Evolutionary conservation across 2,329 filamentous ascomycete species (phyloP), one percentile per base, ranked within the genome.

Genomic region (Alternaria angustiovoidea): DNA sequence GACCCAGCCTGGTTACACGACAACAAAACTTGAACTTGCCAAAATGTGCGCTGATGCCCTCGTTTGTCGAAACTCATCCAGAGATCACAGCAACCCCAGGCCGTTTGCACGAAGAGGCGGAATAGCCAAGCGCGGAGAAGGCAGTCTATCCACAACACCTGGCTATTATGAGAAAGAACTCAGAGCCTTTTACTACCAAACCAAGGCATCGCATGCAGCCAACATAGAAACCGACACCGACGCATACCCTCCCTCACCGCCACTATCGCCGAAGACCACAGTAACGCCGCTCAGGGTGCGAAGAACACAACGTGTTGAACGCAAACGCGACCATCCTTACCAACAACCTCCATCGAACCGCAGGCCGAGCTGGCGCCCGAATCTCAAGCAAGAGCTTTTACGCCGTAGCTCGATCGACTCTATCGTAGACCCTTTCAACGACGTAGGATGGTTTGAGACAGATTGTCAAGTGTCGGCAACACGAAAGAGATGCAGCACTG

Each of bases 91-190:
- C 20, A 64, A 65, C 6, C 64, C 64, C 14, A 59, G 66, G 39
- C 44, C 75, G n/a, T 71, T 70, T 44, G 64, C 61, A 32, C 60
- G 71, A 57, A 67, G 71, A 64, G 70, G 67, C 30, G 72, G 69
- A 20, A 57, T 74, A 44, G 70, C 71, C n/a, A 71, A 65, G n/a
- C 68, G 67, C 24, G 69, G 70, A 14, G 46, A 53, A 30, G 67
- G 68, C 20, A 71, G 54, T 24, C 43, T 41, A 46, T 60, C 42
- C 30, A 62, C 26, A 63, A 46, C 54, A 61, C 42, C 62, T 56
- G 41, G 36, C 54, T 9, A 57, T n/a, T 36, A 54, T 11, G 57
- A 57, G 41, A 43, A 51, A 41, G 34, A 42, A 32, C 30, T 69
- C 49, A 62, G 69, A 11, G 6, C 28, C 47, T 70, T 64, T 8